Evolutionary conservation across 2,329 filamentous ascomycete species (phyloP).

Genomic region (Blastomyces gilchristii): DNA sequence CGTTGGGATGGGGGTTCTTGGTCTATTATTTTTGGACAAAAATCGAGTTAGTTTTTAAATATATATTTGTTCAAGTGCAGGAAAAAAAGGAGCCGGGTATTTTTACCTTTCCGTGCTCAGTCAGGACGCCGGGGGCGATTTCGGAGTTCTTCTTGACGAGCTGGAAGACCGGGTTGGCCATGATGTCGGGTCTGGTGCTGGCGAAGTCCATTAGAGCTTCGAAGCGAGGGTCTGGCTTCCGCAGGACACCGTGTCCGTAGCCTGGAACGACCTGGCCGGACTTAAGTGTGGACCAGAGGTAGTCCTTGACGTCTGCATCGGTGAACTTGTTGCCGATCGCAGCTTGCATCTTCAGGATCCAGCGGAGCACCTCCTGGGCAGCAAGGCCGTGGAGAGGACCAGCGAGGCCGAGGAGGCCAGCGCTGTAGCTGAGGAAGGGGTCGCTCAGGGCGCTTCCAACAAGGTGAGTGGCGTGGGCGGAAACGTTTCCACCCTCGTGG

Average conservation of each 20-base stretch:
- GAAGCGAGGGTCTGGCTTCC: constrained; percentile 94
- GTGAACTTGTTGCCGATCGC: constrained; percentile 67
- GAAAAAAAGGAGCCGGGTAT: constrained; percentile 7
- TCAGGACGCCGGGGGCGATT: constrained; percentile 81
- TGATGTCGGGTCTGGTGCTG: constrained; percentile 70
- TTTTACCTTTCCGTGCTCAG: constrained; percentile 74
- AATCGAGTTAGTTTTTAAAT: constrained; percentile 11
- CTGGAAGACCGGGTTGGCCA: constrained; percentile 79
- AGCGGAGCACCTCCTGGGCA: constrained; percentile 92
- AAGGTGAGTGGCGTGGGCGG: constrained; percentile 86
- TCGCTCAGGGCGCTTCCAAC: constrained; percentile 92
- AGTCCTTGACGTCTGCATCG: constrained; percentile 72
- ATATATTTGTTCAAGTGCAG: neutral
- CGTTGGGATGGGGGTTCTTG: constrained; percentile 95
- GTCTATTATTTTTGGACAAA: constrained; percentile 43
- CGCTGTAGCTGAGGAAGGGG: constrained; percentile 91
- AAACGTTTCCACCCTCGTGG: constrained; percentile 97
- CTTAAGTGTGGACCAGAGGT: constrained; percentile 88
- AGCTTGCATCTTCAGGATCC: constrained; percentile 93
- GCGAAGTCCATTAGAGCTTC: constrained; percentile 96
- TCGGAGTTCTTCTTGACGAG: constrained; percentile 89
- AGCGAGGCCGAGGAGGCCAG: constrained; percentile 86
- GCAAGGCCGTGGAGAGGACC: constrained; percentile 90
- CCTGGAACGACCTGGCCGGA: constrained; percentile 89
- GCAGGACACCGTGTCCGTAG: constrained; percentile 89